These are phyloP conservation scores for Penicillium macrosclerotiorum DNA, from an alignment of 495 filamentous ascomycete species.

Conservation along the genomic window DNA sequence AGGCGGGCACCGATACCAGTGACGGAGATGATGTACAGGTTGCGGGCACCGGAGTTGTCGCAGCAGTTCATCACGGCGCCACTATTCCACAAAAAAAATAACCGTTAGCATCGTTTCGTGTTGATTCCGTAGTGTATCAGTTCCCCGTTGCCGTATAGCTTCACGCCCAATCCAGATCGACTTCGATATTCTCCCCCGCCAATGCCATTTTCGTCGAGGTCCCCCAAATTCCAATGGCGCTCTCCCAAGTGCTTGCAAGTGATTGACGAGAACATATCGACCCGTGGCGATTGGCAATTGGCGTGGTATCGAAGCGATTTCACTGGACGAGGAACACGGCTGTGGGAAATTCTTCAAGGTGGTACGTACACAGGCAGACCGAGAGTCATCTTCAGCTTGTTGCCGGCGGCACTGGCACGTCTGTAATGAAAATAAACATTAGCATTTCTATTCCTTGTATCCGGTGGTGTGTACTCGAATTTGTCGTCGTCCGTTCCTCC, in stretches of 20 bases:
- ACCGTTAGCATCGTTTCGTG: slow-evolving; percentile 19
- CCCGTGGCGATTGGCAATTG: slow-evolving; percentile 9
- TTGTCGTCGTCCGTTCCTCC: slow-evolving; percentile 8
- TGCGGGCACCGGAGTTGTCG: slow-evolving; percentile 98
- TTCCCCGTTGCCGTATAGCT: slow-evolving; percentile 9
- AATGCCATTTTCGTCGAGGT: slow-evolving; percentile 3
- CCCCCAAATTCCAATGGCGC: background rate
- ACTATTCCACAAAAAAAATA: slow-evolving; percentile 48
- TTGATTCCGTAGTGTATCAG: slow-evolving; percentile 1
- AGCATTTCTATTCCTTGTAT: slow-evolving; percentile 19
- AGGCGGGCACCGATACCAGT: slow-evolving; percentile 98
- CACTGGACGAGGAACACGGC: slow-evolving; percentile 18
- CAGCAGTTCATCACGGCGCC: slow-evolving; percentile 96
- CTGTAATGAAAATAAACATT: slow-evolving; percentile 38
- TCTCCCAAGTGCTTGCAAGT: background rate
- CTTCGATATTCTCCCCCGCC: slow-evolving; percentile 5
- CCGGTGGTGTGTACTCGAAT: background rate
- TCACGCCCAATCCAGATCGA: slow-evolving; percentile 13
- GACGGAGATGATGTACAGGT: slow-evolving; percentile 99
- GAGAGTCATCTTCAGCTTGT: slow-evolving; percentile 99
- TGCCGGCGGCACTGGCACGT: slow-evolving; percentile 90
- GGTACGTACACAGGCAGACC: slow-evolving; percentile 95
- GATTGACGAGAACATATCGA: background rate
- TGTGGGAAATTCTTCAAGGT: slow-evolving; percentile 16
- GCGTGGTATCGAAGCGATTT: slow-evolving; percentile 15